These are phyloP conservation scores for Trebouxiophyceae sp. DNA, from an alignment of 163 green algal species.

Conservation along the genomic window DNA sequence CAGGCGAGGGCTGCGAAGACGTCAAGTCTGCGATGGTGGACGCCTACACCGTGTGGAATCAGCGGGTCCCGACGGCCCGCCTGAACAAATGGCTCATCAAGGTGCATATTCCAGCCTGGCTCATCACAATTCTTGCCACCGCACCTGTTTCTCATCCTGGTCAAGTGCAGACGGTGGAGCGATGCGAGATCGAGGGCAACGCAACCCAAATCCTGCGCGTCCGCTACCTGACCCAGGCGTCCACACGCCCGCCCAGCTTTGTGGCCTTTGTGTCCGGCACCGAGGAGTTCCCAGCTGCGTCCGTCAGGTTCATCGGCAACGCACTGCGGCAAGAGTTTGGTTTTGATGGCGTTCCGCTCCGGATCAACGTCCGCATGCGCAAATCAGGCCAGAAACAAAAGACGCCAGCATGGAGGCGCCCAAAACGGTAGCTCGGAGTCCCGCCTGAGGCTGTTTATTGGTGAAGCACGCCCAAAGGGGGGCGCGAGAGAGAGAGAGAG, in stretches of 20 bases:
- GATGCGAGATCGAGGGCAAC: conserved; percentile 16
- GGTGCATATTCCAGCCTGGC: too few relatives aligned
- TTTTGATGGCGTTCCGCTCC: conserved; percentile 57
- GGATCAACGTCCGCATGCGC: conserved; percentile 38
- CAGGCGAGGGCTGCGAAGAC: conserved; percentile 27
- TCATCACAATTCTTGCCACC: too few relatives aligned
- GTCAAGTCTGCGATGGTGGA: conserved; percentile 46
- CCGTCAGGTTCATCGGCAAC: conserved; percentile 40
- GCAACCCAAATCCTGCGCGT: conserved; percentile 41
- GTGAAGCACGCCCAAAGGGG: too few relatives aligned
- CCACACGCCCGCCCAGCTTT: conserved; percentile 67
- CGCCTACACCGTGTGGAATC: conserved; percentile 56
- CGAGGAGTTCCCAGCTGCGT: conserved; percentile 18
- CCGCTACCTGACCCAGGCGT: conserved; percentile 62
- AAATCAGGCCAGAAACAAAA: not conserved
- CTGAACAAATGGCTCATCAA: conserved; percentile 62
- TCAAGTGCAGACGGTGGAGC: conserved; percentile 17
- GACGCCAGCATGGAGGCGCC: too few relatives aligned
- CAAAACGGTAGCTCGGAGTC: too few relatives aligned
- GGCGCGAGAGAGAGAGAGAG: too few relatives aligned
- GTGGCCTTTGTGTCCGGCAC: conserved; percentile 47
- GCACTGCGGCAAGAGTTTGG: conserved; percentile 44
- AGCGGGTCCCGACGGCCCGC: conserved; percentile 45
- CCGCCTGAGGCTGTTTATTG: too few relatives aligned
- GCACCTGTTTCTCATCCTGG: too few relatives aligned